These are phyloP conservation scores for Cryptomeria japonica DNA, from an alignment of 75 land plant species.

Conservation along the genomic window DNA sequence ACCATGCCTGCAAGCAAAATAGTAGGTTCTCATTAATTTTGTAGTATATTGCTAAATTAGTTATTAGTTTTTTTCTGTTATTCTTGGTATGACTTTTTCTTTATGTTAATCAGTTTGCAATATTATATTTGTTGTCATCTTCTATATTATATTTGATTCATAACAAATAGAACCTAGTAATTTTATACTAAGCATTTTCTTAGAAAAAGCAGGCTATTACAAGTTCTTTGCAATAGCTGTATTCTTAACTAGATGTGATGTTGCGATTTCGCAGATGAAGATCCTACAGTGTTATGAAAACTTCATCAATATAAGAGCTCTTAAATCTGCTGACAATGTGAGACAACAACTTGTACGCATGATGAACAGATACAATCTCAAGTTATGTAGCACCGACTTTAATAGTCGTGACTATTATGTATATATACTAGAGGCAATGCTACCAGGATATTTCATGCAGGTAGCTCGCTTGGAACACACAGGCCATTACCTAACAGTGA, in stretches of 20 bases:
- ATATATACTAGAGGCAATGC: conserved; percentile 92
- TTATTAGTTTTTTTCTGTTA: background rate
- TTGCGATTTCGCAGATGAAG: conserved; percentile 60
- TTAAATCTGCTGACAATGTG: conserved; percentile 96
- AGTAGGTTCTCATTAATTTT: conserved; percentile 51
- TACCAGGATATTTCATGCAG: conserved; percentile 97
- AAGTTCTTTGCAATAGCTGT: background rate
- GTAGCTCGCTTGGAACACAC: conserved; percentile 95
- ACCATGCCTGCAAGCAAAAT: conserved; percentile 96
- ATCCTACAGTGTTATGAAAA: conserved; percentile 94
- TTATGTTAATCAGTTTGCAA: background rate
- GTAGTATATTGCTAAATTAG: background rate
- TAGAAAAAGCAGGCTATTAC: background rate
- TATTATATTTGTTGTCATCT: background rate
- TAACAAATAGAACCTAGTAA: background rate
- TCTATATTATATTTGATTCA: background rate
- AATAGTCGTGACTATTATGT: conserved; percentile 87
- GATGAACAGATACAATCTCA: conserved; percentile 85
- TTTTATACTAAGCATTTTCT: background rate
- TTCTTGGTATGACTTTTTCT: background rate
- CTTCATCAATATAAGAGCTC: conserved; percentile 79
- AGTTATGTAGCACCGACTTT: conserved; percentile 95
- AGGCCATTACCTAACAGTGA: conserved; percentile 95
- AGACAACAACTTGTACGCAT: conserved; percentile 92
- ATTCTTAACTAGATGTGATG: background rate